Base-by-base conservation (phyloP, 78 protist species). In the Chrysochromulina tobinii region DNA sequence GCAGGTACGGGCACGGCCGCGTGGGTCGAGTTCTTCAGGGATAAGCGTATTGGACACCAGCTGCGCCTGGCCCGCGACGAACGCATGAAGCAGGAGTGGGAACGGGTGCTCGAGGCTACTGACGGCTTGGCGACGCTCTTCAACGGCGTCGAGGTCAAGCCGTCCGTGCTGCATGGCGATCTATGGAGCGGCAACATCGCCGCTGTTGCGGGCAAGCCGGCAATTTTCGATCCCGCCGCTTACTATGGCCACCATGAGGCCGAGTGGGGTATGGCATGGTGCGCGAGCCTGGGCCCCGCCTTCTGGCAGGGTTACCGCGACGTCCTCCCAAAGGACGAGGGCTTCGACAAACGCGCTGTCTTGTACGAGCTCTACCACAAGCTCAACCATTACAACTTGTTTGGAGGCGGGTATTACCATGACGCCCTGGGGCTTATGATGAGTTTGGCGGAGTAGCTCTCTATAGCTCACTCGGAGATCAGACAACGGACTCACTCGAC, bases 301-400 rank as follows among this genome's bases (percentile, higher is more conserved):
- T 88, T 88, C 48, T 88, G 84, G 86, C 2, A 72, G 17, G 91
- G 91, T 2, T 88, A 88, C 69, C 83, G 91, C 25, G 18, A 8
- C n/a, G 27, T 88, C 15, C 25, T 88, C 38, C 91, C 91, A 17
- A 18, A 88, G 61, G 87, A 54, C 64, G 50, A 15, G 20, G 87
- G 87, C 87, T 79, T 79, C 48, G 38, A 3, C 17, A 55, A 1
- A 2, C 77, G 83, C 14, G 3, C 12, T 25, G 55, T 54, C 21
- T 57, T 88, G 51, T 90, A 91, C 81, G 89, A 83, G 38, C 61
- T 55, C 6, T 91, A 91, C 67, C 93, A 91, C 85, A 14, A 91
- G 89, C 84, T 91, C 61, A 91, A 91, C 17, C 93, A 91, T 48
- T 91, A 91, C 89, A 91, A 91, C 85, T 25, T 91, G 51, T 91